These are phyloP conservation scores for Blumeria graminis DNA, from an alignment of 2,329 filamentous ascomycete genomes.

Conservation along the genomic window DNA sequence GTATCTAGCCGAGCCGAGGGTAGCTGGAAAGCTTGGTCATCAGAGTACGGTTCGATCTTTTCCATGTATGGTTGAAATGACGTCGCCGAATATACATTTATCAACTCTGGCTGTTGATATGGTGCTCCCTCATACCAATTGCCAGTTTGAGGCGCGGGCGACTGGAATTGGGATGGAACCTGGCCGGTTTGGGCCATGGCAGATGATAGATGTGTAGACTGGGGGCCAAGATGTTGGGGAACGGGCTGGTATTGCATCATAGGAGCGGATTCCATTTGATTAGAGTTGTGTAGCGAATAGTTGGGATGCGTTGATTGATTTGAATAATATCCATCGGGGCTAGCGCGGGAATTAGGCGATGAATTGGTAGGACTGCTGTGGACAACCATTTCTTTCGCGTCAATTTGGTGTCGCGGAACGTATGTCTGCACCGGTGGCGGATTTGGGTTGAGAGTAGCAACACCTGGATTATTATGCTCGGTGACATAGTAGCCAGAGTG, in stretches of 20 bases:
- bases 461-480: slow-evolving; percentile 34
- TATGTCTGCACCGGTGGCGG: slow-evolving; percentile 23
- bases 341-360: slow-evolving; percentile 29
- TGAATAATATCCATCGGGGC: slow-evolving; percentile 32
- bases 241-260: slow-evolving; percentile 17
- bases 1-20: slow-evolving; percentile 32
- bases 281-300: slow-evolving; percentile 24
- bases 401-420: slow-evolving; percentile 19
- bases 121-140: slow-evolving; percentile 27
- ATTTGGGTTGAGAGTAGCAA: slow-evolving; percentile 34
- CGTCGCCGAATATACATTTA: slow-evolving; percentile 14
- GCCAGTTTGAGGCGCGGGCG: slow-evolving; percentile 20
- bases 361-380: slow-evolving; percentile 35
- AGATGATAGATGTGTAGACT: slow-evolving; percentile 11
- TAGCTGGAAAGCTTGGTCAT: slow-evolving; percentile 32
- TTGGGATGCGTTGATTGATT: slow-evolving; percentile 25
- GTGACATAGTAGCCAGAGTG: slow-evolving; percentile 25
- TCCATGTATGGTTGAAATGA: slow-evolving; percentile 22
- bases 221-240: slow-evolving; percentile 9
- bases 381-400: slow-evolving; percentile 21
- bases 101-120: slow-evolving; percentile 32
- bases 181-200: slow-evolving; percentile 12
- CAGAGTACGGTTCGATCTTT: slow-evolving; percentile 27
- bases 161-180: slow-evolving; percentile 18
- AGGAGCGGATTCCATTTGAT: slow-evolving; percentile 22